These are phyloP conservation scores for Aegilops tauschii DNA, from an alignment of 176 grass and related monocot species.

Conservation along the genomic window DNA sequence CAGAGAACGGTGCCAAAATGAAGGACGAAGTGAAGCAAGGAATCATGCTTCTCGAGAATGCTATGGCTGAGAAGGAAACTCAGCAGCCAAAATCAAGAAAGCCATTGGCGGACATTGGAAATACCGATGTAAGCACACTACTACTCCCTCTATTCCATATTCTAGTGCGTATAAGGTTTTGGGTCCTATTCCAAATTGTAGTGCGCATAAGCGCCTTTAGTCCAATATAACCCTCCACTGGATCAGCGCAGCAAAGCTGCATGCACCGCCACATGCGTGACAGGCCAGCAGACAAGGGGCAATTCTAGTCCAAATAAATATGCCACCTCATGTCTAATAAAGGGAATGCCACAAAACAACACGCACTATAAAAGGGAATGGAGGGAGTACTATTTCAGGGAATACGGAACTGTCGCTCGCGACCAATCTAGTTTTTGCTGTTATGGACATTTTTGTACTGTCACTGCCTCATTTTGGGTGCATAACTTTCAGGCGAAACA, in stretches of 20 bases:
- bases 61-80: constrained; percentile 40
- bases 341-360: too few relatives aligned
- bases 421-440: neutral
- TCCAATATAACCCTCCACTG: too few relatives aligned
- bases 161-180: too few relatives aligned
- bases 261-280: too few relatives aligned
- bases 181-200: too few relatives aligned
- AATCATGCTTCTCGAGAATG: constrained; percentile 52
- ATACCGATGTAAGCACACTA: constrained; percentile 33
- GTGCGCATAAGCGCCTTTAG: too few relatives aligned
- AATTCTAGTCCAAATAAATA: too few relatives aligned
- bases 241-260: too few relatives aligned
- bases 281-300: too few relatives aligned
- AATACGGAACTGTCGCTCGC: neutral
- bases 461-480: constrained; percentile 24
- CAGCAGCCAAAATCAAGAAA: constrained; percentile 42
- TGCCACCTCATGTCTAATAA: too few relatives aligned
- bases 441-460: neutral
- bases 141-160: too few relatives aligned
- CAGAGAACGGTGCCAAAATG: constrained; percentile 40
- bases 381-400: neutral
- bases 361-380: too few relatives aligned
- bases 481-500: constrained; percentile 38
- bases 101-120: constrained; percentile 71
- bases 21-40: constrained; percentile 49